Base-by-base conservation (phyloP, 1,284 basidiomycete genomes). In the Cutaneotrichosporon sp. region DNA sequence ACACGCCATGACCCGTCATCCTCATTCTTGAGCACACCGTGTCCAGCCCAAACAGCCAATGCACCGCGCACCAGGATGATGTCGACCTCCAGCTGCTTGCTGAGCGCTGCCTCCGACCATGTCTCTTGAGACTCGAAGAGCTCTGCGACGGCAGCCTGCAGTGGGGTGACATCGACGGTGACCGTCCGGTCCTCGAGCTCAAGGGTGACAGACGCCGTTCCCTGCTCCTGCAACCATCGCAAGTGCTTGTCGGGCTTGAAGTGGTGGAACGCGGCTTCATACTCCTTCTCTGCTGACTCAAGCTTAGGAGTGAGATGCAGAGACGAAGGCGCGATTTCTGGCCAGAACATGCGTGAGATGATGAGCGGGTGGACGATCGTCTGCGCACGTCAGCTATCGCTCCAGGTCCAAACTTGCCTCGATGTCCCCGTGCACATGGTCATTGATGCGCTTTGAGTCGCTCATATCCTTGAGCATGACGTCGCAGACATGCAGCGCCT, bases 381-480 rank as follows among this genome's bases (percentile, higher is more conserved):
- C 87, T 89, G 62, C n/a, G 29, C 24, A n/a, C 13, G 45, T 64
- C 24, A 66, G 68, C 46, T 18, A 7, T 8, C 1, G 51, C 11
- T 18, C 13, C 13, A 38, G 5, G 29, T n/a, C 13, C 7, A 9
- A n/a, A 76, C 85, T 68, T 67, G 91, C 91, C 52, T 81, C 62
- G 55, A 84, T 84, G 70, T 89, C 87, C 0, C 87, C 84, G 70
- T 95, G 91, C 5, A 97, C 86, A 75, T 89, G 88, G 29, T 86
- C 85, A 74, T 97, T 90, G 56, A 89, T 90, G 43, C 92, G 85
- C 69, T 88, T 89, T 45, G 94, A 95, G 75, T 97, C 93, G 7
- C 91, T 89, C 86, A 97, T 90, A 77, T 97, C 94, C 72, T 88
- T 90, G 72, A 97, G 81, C 94, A 97, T 97, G 62, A 97, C 92